A percentile compares a stretch with the other conserved stretches of the same genome.
phyloP scores from a whole-genome alignment of 306 rosid genomes.

The Urtica urens region DNA sequence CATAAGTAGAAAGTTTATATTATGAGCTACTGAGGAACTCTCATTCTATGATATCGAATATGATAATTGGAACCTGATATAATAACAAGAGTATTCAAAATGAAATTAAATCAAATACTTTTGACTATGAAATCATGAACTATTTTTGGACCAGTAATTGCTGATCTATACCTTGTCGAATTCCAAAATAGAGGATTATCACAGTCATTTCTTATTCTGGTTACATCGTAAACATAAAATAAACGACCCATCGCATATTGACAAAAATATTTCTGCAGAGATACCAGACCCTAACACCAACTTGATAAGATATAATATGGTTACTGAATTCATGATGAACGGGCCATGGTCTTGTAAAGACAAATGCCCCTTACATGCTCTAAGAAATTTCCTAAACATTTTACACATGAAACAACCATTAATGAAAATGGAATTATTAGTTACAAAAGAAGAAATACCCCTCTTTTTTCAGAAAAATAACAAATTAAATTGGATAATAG shows the following conservation, averaged over 20 bases:
- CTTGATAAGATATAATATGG: background rate
- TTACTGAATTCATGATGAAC: background rate
- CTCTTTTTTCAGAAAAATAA: background rate
- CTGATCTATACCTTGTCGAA: background rate
- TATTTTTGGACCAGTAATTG: too few relatives aligned
- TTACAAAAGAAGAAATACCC: background rate
- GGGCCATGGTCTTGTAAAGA: background rate
- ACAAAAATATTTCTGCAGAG: background rate
- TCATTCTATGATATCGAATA: too few relatives aligned
- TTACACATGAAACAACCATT: background rate
- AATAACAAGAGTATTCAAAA: too few relatives aligned
- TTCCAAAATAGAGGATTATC: background rate
- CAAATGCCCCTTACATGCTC: background rate
- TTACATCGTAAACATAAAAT: background rate
- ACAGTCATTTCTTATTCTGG: background rate
- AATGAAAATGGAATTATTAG: background rate
- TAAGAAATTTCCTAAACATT: background rate
- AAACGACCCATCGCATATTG: background rate
- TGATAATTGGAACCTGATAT: too few relatives aligned
- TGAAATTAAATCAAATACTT: too few relatives aligned
- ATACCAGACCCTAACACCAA: background rate
- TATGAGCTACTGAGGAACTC: too few relatives aligned
- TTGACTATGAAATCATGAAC: too few relatives aligned
- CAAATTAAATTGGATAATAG: too few relatives aligned
- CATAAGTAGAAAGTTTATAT: too few relatives aligned